A percentile compares a stretch with the other conserved stretches of the same genome.
Evolutionary conservation across 441 rosid genomes (phyloP).

Genomic region (Melastoma candidum): DNA sequence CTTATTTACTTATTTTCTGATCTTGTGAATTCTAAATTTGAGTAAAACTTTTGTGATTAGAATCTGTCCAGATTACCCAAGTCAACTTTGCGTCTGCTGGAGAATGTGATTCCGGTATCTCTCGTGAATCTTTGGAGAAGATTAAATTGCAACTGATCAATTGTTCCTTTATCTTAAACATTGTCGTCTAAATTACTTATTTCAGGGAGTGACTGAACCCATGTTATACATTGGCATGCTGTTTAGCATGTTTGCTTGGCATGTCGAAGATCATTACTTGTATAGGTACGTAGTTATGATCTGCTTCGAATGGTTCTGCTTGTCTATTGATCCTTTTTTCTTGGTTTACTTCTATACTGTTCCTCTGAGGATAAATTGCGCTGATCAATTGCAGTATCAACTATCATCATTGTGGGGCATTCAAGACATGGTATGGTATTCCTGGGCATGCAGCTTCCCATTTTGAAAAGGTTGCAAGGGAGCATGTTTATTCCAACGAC

Average conservation of each 20-base stretch:
- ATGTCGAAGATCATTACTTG: constrained; percentile 97
- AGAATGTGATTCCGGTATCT: no score
- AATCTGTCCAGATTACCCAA: no score
- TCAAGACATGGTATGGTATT: constrained; percentile 98
- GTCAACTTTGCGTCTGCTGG: no score
- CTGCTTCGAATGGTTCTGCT: background rate
- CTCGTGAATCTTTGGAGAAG: no score
- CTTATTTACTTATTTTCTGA: no score
- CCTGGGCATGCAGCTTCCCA: constrained; percentile 91
- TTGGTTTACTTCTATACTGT: constrained; percentile 1
- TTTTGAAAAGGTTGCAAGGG: constrained; percentile 87
- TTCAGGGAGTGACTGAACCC: constrained; percentile 75
- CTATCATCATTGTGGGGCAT: constrained; percentile 98
- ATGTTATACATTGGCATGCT: constrained; percentile 99
- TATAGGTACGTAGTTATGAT: constrained; percentile 55
- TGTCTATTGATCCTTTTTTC: background rate
- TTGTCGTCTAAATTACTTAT: no score
- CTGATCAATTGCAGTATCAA: constrained; percentile 57
- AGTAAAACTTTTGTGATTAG: no score
- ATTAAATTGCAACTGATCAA: no score
- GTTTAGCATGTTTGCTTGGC: constrained; percentile 99
- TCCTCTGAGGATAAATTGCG: constrained; percentile 2
- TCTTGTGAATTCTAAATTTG: no score
- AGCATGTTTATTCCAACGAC: constrained; percentile 70
- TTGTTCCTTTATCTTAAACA: no score